Conservation (phyloP, 116 monocot species). For the Zostera marina region DNA sequence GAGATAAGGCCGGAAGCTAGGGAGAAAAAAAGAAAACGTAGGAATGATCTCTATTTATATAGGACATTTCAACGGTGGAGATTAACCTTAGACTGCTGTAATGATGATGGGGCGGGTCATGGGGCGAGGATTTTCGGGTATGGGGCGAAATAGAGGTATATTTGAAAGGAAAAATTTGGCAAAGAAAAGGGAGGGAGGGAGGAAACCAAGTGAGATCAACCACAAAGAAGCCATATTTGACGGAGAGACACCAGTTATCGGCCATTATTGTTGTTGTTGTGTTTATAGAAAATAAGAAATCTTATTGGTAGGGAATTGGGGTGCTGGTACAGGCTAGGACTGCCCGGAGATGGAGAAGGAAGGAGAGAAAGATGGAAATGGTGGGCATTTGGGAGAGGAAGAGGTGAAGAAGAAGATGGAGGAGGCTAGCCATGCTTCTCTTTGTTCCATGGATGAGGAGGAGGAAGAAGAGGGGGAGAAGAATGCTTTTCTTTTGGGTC, state of each 20-base stretch:
- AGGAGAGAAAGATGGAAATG: slow-evolving; percentile 4
- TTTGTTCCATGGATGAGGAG: slow-evolving; percentile 5
- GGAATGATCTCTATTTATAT: too few species aligned
- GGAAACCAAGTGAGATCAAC: not conserved
- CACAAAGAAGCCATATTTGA: not conserved
- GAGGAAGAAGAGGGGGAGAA: slow-evolving; percentile 9
- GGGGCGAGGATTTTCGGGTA: too few species aligned
- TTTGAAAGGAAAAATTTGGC: not conserved
- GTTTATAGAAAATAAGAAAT: not conserved
- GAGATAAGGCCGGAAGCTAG: too few species aligned
- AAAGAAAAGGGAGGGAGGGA: not conserved
- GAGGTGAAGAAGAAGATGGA: slow-evolving; percentile 4
- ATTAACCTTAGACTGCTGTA: too few species aligned
- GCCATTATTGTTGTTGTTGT: not conserved
- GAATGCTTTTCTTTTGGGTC: slow-evolving; percentile 10
- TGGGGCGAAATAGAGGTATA: not conserved
- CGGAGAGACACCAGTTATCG: not conserved
- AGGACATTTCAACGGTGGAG: too few species aligned
- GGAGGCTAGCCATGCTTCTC: slow-evolving; percentile 11
- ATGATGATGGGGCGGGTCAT: too few species aligned
- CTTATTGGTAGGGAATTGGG: slow-evolving; percentile 3
- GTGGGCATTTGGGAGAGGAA: slow-evolving; percentile 1
- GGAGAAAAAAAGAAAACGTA: not conserved
- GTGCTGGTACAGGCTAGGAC: not conserved
- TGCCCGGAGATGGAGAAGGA: slow-evolving; percentile 5